Percentiles rank a stretch among this genome's conserved stretches.
Evolutionary conservation across 805 yeast genomes (phyloP).

Genomic region (Kazachstania bromeliacearum): DNA sequence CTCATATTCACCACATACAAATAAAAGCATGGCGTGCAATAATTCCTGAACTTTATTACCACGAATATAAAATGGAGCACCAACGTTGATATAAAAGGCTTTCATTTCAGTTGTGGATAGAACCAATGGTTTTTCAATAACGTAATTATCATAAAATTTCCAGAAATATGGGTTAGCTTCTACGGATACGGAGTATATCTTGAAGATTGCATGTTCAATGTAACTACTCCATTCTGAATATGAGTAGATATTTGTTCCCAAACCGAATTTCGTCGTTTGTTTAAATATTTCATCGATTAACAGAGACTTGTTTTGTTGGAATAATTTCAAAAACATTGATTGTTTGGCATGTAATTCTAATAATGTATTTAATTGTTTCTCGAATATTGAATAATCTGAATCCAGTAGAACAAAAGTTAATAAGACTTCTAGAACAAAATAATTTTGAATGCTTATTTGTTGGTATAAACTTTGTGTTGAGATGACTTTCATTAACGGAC

Average conservation of each 20-base stretch:
- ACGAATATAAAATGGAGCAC: conserved; percentile 14
- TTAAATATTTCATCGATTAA: conserved; percentile 15
- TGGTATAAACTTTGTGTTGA: conserved; percentile 25
- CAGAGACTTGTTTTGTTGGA: conserved; percentile 16
- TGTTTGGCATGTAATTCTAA: conserved; percentile 22
- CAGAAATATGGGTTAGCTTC: conserved; percentile 14
- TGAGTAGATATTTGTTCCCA: conserved; percentile 20
- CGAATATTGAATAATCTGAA: conserved; percentile 26
- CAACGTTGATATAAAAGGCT: conserved; percentile 13
- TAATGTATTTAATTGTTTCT: conserved; percentile 14
- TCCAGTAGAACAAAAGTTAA: conserved; percentile 32
- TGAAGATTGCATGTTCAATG: conserved; percentile 9
- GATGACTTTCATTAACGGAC: conserved; percentile 18
- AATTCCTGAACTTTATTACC: conserved; percentile 19
- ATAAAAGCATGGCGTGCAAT: conserved; percentile 20
- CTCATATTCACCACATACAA: conserved; percentile 18
- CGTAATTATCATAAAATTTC: conserved; percentile 14
- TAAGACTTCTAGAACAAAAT: conserved; percentile 28
- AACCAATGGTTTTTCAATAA: conserved; percentile 7
- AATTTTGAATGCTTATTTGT: conserved; percentile 22
- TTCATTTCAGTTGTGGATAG: conserved; percentile 3
- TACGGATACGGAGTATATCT: conserved; percentile 10
- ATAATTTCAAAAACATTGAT: conserved; percentile 18
- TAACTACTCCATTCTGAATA: conserved; percentile 18
- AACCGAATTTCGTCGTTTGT: conserved; percentile 15